A percentile compares a stretch with the other conserved stretches of the same genome.
Conservation (phyloP, 345 rosid genomes). For the Anacardium occidentale region DNA sequence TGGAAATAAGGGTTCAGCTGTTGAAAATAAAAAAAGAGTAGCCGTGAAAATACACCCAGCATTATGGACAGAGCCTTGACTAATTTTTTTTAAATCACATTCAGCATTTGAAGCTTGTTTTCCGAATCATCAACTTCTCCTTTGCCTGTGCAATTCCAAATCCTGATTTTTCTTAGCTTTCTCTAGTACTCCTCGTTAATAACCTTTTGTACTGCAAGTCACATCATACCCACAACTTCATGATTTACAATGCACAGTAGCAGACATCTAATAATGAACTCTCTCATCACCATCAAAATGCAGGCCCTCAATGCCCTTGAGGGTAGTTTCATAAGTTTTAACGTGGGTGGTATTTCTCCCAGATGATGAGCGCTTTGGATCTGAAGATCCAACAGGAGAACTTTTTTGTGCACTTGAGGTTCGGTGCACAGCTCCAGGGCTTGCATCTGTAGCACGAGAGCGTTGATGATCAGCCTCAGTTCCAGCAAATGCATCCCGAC, state of each 20-base stretch:
- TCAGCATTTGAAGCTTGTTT: conserved; percentile 11
- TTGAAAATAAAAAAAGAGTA: not conserved
- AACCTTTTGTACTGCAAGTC: conserved; percentile 16
- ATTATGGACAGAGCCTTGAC: conserved; percentile 9
- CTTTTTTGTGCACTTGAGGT: conserved; percentile 49
- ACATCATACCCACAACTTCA: conserved; percentile 29
- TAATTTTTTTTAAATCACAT: conserved; percentile 1
- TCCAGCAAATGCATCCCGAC: conserved; percentile 62
- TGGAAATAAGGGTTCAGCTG: not conserved
- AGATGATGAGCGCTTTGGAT: conserved; percentile 56
- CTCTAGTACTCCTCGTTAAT: conserved; percentile 18
- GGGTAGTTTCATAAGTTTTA: conserved; percentile 58
- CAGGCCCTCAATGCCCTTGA: conserved; percentile 66
- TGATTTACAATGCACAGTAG: conserved; percentile 30
- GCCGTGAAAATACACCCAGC: conserved; percentile 4
- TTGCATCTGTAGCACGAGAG: conserved; percentile 45
- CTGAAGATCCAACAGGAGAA: conserved; percentile 57
- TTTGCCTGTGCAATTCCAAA: conserved; percentile 9
- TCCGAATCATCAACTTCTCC: conserved; percentile 4
- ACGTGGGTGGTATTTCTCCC: conserved; percentile 43
- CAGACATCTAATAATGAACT: conserved; percentile 41
- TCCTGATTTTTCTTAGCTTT: conserved; percentile 9
- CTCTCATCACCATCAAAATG: conserved; percentile 55
- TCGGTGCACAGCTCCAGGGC: conserved; percentile 50
- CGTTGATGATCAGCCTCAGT: conserved; percentile 59